Evolutionary conservation across 208 protist species (phyloP), one percentile per base, ranked within the genome.

Genomic region (Porcisia hertigi): DNA sequence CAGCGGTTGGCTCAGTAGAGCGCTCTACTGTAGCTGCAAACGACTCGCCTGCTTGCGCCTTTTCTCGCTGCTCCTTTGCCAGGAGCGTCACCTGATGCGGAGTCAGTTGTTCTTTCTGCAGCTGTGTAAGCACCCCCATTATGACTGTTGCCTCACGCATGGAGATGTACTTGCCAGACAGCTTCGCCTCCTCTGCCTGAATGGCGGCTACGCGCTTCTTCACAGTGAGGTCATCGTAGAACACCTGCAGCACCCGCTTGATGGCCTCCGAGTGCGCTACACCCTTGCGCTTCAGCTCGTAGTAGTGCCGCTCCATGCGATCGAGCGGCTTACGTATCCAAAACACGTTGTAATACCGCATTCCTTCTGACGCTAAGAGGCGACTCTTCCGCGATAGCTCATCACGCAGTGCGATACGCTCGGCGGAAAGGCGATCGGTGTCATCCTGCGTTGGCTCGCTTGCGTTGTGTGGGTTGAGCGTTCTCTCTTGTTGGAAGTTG

Each of bases 291-390:
- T 88, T 86, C 70, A 96, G 81, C 8, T 88, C 82, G 76, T 95
- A 96, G 81, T 97, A 97, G 70, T 93, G 82, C 69, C 91, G 90
- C 82, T 97, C 92, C 94, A 97, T 96, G 34, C 86, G 86, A 75
- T 97, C 94, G n/a, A 97, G 85, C 36, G 94, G 94, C 80, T 97
- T 97, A 25, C 90, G 90, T 18, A 97, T 83, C 92, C 94, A 97
- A 77, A 96, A 97, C 43, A 97, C 88, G 82, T 97, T 97, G 87
- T 96, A 96, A 69, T 97, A 97, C 55, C 94, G 92, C 92, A 96
- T 97, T 25, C 94, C 94, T 80, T 95, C 90, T 47, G 90, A 93
- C 41, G 94, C 94, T 23, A 96, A 72, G 3, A 94, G 81, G 55
- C 94, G 90, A 81, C 92, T 96, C 75, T 93, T 94, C 52, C 85